Evolutionary conservation across 139 green algal species (phyloP), one percentile per base, ranked within the genome.

Genomic region (Coelastrella sp.): DNA sequence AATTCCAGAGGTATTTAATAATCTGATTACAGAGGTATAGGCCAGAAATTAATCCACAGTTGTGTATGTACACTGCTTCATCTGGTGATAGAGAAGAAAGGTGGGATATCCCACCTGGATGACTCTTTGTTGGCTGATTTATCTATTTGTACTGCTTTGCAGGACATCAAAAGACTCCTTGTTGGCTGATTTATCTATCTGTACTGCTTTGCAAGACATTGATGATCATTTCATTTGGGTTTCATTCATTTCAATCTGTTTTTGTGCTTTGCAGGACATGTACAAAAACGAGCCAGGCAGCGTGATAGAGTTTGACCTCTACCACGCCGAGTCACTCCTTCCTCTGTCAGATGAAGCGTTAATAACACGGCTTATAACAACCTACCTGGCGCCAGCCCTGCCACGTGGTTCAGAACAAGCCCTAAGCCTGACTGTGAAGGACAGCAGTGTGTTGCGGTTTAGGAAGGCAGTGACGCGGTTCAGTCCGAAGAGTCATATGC

Each of bases 291-390:
- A 94, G 17, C 22, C 92, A 17, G 92, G 92, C 17, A 93, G 87
- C 19, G 95, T 97, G 14, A 94, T 99, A 49, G 95, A 95, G 59
- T 94, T 96, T 12, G 97, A 96, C 91, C 97, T 98, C 70, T 99
- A 99, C 92, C 88, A 96, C 25, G 94, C 95, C 5, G 92, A 93
- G 75, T 73, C 85, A 14, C 92, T 99, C 58, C 91, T 99, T 93
- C 95, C 95, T 0, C 85, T 97, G 20, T 91, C 90, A 19, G 95
- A 99, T 82, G 92, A 95, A 7, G 88, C 93, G 7, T 93, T 98
- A 68, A 90, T 96, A 25, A 24, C 78, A 4, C 92, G 81, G 10
- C 35, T 92, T 63, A 60, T 93, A 25, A 49, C 70, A 25, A 74
- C n/a, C 0, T 91, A 92, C 88, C 80, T 93, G 24, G 27, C 78